Conservation (phyloP, 2,329 filamentous ascomycete species). For the Lachnellula subtilissima region DNA sequence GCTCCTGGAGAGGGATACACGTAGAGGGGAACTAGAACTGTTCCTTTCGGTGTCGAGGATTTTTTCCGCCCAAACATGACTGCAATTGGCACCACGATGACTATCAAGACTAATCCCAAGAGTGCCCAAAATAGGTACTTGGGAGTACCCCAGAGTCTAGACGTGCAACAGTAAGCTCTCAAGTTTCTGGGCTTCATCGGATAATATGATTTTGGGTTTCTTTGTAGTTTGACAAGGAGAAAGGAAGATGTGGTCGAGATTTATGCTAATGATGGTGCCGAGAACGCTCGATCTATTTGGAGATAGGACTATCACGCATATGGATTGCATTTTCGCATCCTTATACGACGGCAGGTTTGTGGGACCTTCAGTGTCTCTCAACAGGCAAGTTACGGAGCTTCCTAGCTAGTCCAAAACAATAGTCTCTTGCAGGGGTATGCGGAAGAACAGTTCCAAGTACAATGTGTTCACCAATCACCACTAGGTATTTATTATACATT, state of each 20-base stretch:
- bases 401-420: neutral
- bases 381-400: neutral
- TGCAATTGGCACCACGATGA: conserved; percentile 26
- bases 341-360: neutral
- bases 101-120: conserved; percentile 6
- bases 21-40: conserved; percentile 44
- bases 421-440: neutral
- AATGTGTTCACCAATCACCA: neutral
- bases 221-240: neutral
- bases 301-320: neutral
- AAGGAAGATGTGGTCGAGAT: neutral
- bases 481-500: neutral
- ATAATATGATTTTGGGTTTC: neutral
- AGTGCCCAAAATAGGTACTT: conserved; percentile 8
- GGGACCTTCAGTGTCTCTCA: neutral
- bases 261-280: neutral
- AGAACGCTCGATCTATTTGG: neutral
- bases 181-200: neutral
- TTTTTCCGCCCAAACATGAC: conserved; percentile 33
- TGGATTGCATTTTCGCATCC: neutral
- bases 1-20: conserved; percentile 43
- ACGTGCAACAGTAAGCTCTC: neutral
- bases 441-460: neutral
- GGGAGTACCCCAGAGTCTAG: conserved; percentile 9
- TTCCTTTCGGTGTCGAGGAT: conserved; percentile 34